Base-by-base conservation (phyloP, 441 rosid genomes). In the Jatropha podagrica region DNA sequence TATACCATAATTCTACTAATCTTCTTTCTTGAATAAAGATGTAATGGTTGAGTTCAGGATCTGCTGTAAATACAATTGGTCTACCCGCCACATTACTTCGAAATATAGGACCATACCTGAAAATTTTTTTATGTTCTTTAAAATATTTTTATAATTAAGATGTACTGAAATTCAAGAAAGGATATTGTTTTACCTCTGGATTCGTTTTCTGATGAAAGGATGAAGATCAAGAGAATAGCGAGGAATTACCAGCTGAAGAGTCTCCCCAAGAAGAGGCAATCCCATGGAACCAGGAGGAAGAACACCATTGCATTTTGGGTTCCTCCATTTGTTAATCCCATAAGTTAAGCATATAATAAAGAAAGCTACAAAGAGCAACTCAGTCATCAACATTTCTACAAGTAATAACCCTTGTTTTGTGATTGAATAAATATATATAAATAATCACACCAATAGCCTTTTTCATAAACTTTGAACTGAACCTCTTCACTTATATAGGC, bases 231-330 rank as follows among this genome's bases (percentile, higher is more conserved):
- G 80, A 37, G 89, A 83, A 69, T 79, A 66, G 67, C 82, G 80
- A 11, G 88, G 85, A 58, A 75, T 71, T 60, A 90, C 58, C 61
- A 90, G 59, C 13, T 86, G 78, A 8, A 85, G 79, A 64, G 85
- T 78, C 78, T 90, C 95, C 2, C 93, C 93, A 5, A 89, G 76
- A 9, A 90, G 27, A 0, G 93, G 93, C 0, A 89, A 68, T 9
- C 90, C 92, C 88, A 83, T 81, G 0, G 90, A 87, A n/a, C 92
- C 95, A 26, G 94, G 92, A 60, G 90, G 92, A 48, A 87, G 87
- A 55, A 69, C 73, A 10, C 89, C 94, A 71, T 65, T 87, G 66
- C 86, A 87, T 27, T 70, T 80, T 5, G 88, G 91, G 52, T 83
- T 82, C 52, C 76, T 83, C 92, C 91, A 86, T 72, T 67, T 85